Conservation (phyloP, 2,329 filamentous ascomycete species). For the Verticillium dahliae region DNA sequence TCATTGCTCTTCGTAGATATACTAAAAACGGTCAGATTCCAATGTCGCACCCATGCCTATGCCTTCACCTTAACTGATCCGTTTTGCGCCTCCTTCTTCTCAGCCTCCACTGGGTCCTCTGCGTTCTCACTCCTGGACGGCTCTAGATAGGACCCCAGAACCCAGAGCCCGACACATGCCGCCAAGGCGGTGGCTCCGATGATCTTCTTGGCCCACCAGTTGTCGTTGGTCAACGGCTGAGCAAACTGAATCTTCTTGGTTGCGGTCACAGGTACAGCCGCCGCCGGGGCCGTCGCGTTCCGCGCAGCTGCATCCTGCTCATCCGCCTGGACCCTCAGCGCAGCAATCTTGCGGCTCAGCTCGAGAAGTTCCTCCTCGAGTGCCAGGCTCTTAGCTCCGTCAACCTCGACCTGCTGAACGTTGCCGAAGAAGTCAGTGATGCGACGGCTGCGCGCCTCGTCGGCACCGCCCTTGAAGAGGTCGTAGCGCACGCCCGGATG, state of each 20-base stretch:
- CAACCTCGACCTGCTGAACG: slow-evolving; percentile 92
- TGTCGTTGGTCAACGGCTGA: slow-evolving; percentile 57
- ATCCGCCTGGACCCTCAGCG: slow-evolving; percentile 41
- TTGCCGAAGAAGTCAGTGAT: slow-evolving; percentile 98
- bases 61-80: neutral
- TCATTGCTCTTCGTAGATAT: neutral
- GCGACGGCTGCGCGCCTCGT: slow-evolving; percentile 68
- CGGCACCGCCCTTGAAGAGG: slow-evolving; percentile 80
- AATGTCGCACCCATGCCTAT: neutral
- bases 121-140: slow-evolving; percentile 10
- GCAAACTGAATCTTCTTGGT: slow-evolving; percentile 19
- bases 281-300: slow-evolving; percentile 9
- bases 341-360: slow-evolving; percentile 62
- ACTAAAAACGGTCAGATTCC: neutral
- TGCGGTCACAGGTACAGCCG: slow-evolving; percentile 12
- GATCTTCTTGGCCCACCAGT: slow-evolving; percentile 61
- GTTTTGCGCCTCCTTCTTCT: neutral
- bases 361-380: slow-evolving; percentile 69
- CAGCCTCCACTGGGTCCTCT: neutral
- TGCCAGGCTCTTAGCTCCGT: slow-evolving; percentile 50
- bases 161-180: slow-evolving; percentile 57
- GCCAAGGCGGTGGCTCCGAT: slow-evolving; percentile 55
- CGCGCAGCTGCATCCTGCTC: slow-evolving; percentile 29
- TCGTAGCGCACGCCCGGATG: slow-evolving; percentile 91
- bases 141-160: slow-evolving; percentile 46